Evolutionary conservation across 495 filamentous ascomycete genomes (phyloP), one percentile per base, ranked within the genome.

Genomic region (Lasiosphaeria miniovina): DNA sequence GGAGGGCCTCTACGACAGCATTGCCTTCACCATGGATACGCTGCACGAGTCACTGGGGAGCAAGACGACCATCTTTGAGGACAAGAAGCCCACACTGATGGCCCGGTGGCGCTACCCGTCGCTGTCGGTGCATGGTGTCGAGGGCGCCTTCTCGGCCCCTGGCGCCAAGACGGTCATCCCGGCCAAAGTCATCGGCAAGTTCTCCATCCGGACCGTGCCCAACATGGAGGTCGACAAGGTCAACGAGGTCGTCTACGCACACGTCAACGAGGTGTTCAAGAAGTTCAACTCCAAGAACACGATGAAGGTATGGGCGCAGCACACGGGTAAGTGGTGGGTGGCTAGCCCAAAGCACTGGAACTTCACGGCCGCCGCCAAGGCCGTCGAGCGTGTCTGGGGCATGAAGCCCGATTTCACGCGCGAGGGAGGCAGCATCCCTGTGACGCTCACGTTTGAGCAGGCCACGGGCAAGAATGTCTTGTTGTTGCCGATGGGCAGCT

Each of bases 131-230:
- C 94, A 99, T 80, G 94, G 94, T 65, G 71, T 99, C 67, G 94
- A 99, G 75, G 94, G 94, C 33, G 94, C 91, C 62, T 99, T 96
- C 80, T 96, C 91, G 17, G 88, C 87, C 4, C 85, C 90, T 9
- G 94, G 94, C 15, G 95, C 93, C 14, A 99, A 99, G 83, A 99
- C 94, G 0, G 94, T 99, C 67, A 99, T 99, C 59, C 94, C 94
- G 0, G 93, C 94, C 60, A 97, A 96, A 77, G 95, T 98, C 43
- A 87, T 87, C 61, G 94, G 95, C 68, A 99, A 99, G 76, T 99
- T 99, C 79, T 95, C 90, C 32, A 96, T 99, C 73, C 85, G 94
- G 53, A 97, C 93, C 48, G 94, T 99, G 33, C 94, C 94, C 34
- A 85, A 99, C 77, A 99, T 99, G 95, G 88, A 97, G 63, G 90